These are phyloP conservation scores for Apiospora pterosperma DNA, from an alignment of 2,329 filamentous ascomycete genomes.

Conservation along the genomic window DNA sequence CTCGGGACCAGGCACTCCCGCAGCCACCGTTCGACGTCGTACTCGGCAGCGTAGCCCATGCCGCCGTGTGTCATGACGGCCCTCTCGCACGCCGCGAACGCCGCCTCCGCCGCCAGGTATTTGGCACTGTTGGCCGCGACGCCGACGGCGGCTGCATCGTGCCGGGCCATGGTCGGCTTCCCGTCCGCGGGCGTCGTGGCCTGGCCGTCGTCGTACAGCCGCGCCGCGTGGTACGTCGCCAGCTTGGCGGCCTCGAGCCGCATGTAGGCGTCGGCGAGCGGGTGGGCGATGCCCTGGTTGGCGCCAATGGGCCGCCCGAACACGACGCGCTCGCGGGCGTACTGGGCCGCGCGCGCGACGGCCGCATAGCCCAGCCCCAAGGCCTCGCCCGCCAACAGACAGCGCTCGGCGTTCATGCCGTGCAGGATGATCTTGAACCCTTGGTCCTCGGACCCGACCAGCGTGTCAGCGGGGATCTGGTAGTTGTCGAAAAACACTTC, in stretches of 20 bases:
- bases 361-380: slow-evolving; percentile 76
- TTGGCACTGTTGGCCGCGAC: slow-evolving; percentile 69
- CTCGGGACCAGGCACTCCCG: slow-evolving; percentile 63
- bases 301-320: slow-evolving; percentile 63
- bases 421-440: slow-evolving; percentile 79
- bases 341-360: slow-evolving; percentile 57
- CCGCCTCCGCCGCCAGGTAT: slow-evolving; percentile 64
- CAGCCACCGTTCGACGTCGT: slow-evolving; percentile 63
- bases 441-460: slow-evolving; percentile 70
- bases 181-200: slow-evolving; percentile 36
- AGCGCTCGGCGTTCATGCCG: slow-evolving; percentile 77
- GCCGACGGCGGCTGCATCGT: slow-evolving; percentile 55
- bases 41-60: slow-evolving; percentile 64
- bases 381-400: slow-evolving; percentile 74
- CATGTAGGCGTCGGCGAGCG: slow-evolving; percentile 64
- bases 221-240: slow-evolving; percentile 62
- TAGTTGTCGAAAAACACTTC: slow-evolving; percentile 88
- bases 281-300: slow-evolving; percentile 65
- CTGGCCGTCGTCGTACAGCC: slow-evolving; percentile 54
- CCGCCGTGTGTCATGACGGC: slow-evolving; percentile 58
- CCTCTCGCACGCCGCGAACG: slow-evolving; percentile 59
- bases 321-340: slow-evolving; percentile 64
- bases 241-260: slow-evolving; percentile 62
- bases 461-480: slow-evolving; percentile 55
- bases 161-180: slow-evolving; percentile 37